Percentiles rank a stretch among this genome's conserved stretches.
Conservation (phyloP, 441 rosid genomes). For the Corymbia citriodora region DNA sequence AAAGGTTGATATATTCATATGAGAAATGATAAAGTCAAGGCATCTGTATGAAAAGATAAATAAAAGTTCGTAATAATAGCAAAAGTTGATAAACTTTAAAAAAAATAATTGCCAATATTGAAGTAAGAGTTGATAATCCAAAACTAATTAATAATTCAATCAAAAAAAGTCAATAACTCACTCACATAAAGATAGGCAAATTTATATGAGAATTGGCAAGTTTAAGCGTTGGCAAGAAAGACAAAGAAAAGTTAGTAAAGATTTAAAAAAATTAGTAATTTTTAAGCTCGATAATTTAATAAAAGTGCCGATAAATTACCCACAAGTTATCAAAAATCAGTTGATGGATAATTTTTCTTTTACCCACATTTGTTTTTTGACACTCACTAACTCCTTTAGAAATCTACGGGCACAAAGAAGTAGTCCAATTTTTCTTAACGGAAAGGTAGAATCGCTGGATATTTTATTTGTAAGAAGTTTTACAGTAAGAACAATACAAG, state of each 20-base stretch:
- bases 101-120: background rate
- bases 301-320: background rate
- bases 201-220: background rate
- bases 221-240: background rate
- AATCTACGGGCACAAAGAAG: background rate
- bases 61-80: background rate
- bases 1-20: background rate
- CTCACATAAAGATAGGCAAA: background rate
- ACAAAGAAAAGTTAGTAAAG: background rate
- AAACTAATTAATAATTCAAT: background rate
- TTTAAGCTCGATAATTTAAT: background rate
- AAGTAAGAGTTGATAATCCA: background rate
- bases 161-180: background rate
- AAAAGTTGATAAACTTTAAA: background rate
- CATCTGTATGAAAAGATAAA: background rate
- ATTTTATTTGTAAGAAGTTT: background rate
- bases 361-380: background rate
- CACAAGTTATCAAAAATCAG: background rate
- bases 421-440: background rate
- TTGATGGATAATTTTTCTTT: background rate
- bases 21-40: background rate
- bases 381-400: background rate
- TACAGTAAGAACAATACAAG: background rate
- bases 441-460: background rate
- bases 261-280: background rate